Percentiles rank a stretch among this genome's conserved stretches.
Conservation (phyloP, 1,139 yeast genomes). For the Blastobotrys arbuscula region DNA sequence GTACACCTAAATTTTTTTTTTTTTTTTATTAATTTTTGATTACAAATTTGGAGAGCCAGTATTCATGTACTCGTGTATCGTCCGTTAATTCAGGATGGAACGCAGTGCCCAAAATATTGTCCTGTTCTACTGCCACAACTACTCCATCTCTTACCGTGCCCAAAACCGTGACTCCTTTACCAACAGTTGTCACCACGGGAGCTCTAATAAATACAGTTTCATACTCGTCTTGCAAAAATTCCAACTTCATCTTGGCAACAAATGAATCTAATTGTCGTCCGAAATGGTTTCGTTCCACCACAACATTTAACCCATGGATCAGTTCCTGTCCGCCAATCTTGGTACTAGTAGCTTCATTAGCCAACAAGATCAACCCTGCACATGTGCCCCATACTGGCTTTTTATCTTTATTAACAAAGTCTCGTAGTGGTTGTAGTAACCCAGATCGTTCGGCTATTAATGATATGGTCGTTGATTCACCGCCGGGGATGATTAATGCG, state of each 20-base stretch:
- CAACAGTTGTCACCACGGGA: constrained; percentile 48
- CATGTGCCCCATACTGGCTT: constrained; percentile 83
- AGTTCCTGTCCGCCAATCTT: constrained; percentile 49
- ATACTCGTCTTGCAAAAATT: constrained; percentile 43
- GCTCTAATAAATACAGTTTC: constrained; percentile 72
- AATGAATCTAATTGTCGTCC: constrained; percentile 76
- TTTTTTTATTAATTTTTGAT: background rate
- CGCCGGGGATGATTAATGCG: constrained; percentile 69
- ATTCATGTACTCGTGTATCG: constrained; percentile 60
- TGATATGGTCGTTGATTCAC: constrained; percentile 76
- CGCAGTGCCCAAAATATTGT: constrained; percentile 62
- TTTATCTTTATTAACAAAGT: constrained; percentile 42
- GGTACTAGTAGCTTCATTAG: constrained; percentile 47
- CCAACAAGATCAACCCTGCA: constrained; percentile 71
- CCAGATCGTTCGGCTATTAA: constrained; percentile 63
- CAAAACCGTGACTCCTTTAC: constrained; percentile 22
- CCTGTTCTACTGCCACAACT: constrained; percentile 72
- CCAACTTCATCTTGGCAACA: constrained; percentile 44
- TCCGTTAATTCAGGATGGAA: constrained; percentile 74
- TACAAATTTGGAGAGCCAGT: constrained; percentile 38
- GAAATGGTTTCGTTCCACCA: constrained; percentile 68
- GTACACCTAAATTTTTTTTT: constrained; percentile 1
- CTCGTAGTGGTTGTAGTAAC: constrained; percentile 49
- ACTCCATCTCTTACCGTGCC: constrained; percentile 23
- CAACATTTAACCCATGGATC: constrained; percentile 61